Conservation (phyloP, 768 basidiomycete genomes). For the Phylloporus rhodoxanthus region DNA sequence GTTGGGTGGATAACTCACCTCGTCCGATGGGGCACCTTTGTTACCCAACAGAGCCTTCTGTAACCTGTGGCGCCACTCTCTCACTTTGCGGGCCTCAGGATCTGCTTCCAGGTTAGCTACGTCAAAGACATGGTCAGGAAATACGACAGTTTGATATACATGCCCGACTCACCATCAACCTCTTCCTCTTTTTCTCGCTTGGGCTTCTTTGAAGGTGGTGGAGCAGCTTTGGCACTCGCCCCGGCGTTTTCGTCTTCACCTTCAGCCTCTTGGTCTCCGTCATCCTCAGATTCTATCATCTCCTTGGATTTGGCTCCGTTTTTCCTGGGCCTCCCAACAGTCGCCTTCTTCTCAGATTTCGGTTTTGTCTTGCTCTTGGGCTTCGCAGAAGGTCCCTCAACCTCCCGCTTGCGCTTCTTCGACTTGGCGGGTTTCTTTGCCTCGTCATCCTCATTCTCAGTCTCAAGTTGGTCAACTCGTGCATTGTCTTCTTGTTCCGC, state of each 20-base stretch:
- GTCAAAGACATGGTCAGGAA: conserved; percentile 4
- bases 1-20: conserved; percentile 38
- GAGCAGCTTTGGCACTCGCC: conserved; percentile 48
- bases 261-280: conserved; percentile 43
- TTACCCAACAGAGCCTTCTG: conserved; percentile 80
- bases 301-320: conserved; percentile 59
- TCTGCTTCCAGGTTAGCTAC: conserved; percentile 45
- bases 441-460: conserved; percentile 47
- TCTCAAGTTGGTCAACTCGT: conserved; percentile 62
- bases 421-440: conserved; percentile 40
- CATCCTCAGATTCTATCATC: conserved; percentile 61
- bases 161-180: conserved; percentile 45
- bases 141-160: not conserved
- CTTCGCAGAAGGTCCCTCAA: conserved; percentile 37
- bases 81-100: conserved; percentile 66
- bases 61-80: conserved; percentile 88
- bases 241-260: conserved; percentile 43
- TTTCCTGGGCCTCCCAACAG: conserved; percentile 39
- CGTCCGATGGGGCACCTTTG: conserved; percentile 57
- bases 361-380: conserved; percentile 41
- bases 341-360: conserved; percentile 38
- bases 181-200: conserved; percentile 59
- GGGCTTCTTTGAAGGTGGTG: conserved; percentile 61
- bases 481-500: conserved; percentile 52
- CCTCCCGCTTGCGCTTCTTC: conserved; percentile 64